These are phyloP conservation scores for Arctostaphylos glauca DNA, from an alignment of 148 eudicot genomes.

Conservation along the genomic window DNA sequence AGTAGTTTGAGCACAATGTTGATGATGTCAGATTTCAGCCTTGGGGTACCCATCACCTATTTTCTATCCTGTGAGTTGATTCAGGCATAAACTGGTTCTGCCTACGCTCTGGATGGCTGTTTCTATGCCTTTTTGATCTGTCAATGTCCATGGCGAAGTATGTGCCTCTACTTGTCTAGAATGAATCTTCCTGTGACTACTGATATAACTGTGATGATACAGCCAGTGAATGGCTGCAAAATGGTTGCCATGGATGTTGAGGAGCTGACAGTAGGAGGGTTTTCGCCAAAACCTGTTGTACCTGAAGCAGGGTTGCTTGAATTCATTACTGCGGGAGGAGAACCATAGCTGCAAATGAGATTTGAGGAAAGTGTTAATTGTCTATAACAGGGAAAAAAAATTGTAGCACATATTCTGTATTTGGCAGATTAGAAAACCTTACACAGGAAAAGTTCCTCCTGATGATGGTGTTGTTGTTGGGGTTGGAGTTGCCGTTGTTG, in stretches of 20 bases:
- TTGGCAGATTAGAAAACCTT: conserved; percentile 16
- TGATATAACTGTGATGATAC: conserved; percentile 28
- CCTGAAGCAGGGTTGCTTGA: conserved; percentile 39
- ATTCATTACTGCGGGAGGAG: conserved; percentile 51
- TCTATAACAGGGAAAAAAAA: not conserved
- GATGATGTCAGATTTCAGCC: not conserved
- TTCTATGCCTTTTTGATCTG: conserved; percentile 24
- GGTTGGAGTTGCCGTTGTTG: conserved; percentile 19
- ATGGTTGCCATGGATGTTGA: conserved; percentile 40
- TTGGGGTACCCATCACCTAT: not conserved
- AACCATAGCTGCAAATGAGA: conserved; percentile 33
- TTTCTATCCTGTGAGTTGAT: not conserved
- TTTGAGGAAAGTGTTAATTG: conserved; percentile 13
- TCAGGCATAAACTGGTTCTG: conserved; percentile 1
- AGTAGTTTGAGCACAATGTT: not conserved
- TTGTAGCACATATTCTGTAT: not conserved
- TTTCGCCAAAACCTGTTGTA: conserved; percentile 38
- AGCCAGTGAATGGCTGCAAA: conserved; percentile 28
- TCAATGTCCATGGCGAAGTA: conserved; percentile 6
- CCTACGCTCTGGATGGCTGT: conserved; percentile 8
- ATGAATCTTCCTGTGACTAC: conserved; percentile 34
- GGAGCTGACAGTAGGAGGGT: conserved; percentile 35
- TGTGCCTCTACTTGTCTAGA: conserved; percentile 27
- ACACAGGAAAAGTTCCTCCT: conserved; percentile 43
- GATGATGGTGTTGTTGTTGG: conserved; percentile 42